phyloP scores from a whole-genome alignment of 495 filamentous ascomycete species.

The Symbiotaphrina buchneri region DNA sequence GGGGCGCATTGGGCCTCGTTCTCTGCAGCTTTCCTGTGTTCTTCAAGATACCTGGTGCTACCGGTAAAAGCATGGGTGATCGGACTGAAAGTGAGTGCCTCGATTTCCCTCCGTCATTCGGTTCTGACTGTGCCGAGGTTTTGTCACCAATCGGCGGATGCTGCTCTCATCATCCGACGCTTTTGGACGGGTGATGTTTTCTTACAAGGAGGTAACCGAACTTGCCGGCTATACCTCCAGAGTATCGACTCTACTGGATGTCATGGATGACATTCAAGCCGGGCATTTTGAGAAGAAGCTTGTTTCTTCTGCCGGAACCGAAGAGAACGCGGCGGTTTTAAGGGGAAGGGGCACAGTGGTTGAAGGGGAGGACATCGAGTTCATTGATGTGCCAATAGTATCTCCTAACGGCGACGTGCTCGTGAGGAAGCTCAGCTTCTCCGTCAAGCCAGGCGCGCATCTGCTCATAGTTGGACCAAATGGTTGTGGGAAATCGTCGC shows the following conservation, averaged over 20 bases:
- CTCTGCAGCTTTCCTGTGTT: constrained; percentile 96
- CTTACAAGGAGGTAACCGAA: constrained; percentile 90
- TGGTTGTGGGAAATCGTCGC: constrained; percentile 85
- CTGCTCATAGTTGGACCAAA: constrained; percentile 91
- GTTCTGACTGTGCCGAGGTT: constrained; percentile 20
- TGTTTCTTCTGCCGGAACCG: constrained; percentile 64
- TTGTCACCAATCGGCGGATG: constrained; percentile 86
- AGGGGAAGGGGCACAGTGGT: constrained; percentile 52
- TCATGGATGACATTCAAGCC: constrained; percentile 78
- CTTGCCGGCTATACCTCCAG: constrained; percentile 88
- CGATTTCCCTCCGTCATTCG: constrained; percentile 1
- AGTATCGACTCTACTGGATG: constrained; percentile 69
- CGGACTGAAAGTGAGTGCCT: constrained; percentile 53
- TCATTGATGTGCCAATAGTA: constrained; percentile 85
- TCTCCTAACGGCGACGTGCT: constrained; percentile 90
- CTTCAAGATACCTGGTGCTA: constrained; percentile 65
- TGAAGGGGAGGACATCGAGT: constrained; percentile 66
- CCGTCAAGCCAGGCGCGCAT: constrained; percentile 66
- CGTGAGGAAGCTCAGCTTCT: constrained; percentile 64
- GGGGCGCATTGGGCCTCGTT: constrained; percentile 80
- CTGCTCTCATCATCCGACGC: constrained; percentile 82
- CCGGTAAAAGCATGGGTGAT: constrained; percentile 60
- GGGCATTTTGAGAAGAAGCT: constrained; percentile 91
- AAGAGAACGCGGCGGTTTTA: constrained; percentile 58
- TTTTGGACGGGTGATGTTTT: constrained; percentile 93